Base-by-base conservation (phyloP, 345 rosid species). In the Viola odorata region DNA sequence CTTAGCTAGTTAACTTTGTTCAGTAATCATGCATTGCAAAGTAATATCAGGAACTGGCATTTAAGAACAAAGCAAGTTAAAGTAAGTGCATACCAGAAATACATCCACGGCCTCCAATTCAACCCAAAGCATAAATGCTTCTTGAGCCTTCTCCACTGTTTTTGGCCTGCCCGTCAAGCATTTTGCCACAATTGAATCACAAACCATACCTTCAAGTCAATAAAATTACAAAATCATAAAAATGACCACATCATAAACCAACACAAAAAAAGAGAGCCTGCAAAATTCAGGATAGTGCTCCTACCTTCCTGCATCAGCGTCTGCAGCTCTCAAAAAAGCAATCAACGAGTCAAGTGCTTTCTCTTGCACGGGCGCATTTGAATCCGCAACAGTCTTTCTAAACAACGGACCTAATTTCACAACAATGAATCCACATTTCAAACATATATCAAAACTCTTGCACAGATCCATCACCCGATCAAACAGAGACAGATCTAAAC, bases 331-430 rank as follows among this genome's bases (percentile, higher is more conserved):
- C 65, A 80, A 79, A 75, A 77, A 95, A 14, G 95, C 96, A 68
- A 91, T 79, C 77, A 95, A 73, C n/a, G 96, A 91, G 80, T 95
- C 99, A 4, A 95, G 84, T 14, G 94, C 99, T 73, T 86, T 95
- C 79, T 95, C 99, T 75, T 95, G 99, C 64, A 88, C 99, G 49
- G 99, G 96, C 17, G 99, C 99, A 85, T 95, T 95, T 0, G 99
- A 77, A 82, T 95, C 99, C 52, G 96, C 92, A 64, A 95, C 92
- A 13, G 88, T 79, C 84, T 95, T 95, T 73, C 68, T 88, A 54
- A 95, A 95, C 63, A 95, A 68, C 17, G 85, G 99, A 68, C 88
- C 99, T 88, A 65, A 23, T 23, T 23, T 23, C 32, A 23, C 32
- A 23, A 23, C 1, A 23, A 23, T 23, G 32, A 23, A 23, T 23